Base-by-base conservation (phyloP, 768 basidiomycete species). In the Gymnopilus junonius region DNA sequence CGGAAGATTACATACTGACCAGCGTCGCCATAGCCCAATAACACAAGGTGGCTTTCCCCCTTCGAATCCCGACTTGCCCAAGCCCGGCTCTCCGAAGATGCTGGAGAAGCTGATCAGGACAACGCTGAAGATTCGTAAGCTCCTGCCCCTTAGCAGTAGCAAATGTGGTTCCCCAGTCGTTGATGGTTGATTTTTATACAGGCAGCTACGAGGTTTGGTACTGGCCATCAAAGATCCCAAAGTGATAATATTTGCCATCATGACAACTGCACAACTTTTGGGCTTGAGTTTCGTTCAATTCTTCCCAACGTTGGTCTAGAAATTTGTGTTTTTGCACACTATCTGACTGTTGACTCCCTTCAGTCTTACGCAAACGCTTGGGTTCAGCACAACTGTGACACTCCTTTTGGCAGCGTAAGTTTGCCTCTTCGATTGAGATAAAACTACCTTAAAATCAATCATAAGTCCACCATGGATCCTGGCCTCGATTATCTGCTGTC, bases 101-200 rank as follows among this genome's bases (percentile, higher is more conserved):
- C 84, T 8, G 87, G 87, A 1, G 87, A 89, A 74, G 87, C 87
- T 0, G 88, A 90, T 65, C 74, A 82, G 66, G 88, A 90, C 65
- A 82, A 81, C n/a, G 70, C 70, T 0, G 74, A 80, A 31, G 87
- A 86, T 58, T 85, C 88, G 88, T 89, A 69, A 39, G 86, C 76
- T 31, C 32, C 25, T 29, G 14, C 20, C 20, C n/a, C 29, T 5
- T 40, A 8, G 54, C 32, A 32, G n/a, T n/a, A n/a, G 15, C 48
- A 23, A 31, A 1, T 10, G 29, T 34, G 8, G 15, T 32, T 34
- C 0, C 35, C 7, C n/a, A n/a, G n/a, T 21, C 11, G 31, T 31
- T 43, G 21, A 39, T 17, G 25, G 4, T 27, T n/a, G 1, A 23
- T n/a, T 8, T 15, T 40, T 17, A 29, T 21, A 46, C 46, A 89